Conservation (phyloP, 495 filamentous ascomycete genomes). For the Chaetomium tenue region DNA sequence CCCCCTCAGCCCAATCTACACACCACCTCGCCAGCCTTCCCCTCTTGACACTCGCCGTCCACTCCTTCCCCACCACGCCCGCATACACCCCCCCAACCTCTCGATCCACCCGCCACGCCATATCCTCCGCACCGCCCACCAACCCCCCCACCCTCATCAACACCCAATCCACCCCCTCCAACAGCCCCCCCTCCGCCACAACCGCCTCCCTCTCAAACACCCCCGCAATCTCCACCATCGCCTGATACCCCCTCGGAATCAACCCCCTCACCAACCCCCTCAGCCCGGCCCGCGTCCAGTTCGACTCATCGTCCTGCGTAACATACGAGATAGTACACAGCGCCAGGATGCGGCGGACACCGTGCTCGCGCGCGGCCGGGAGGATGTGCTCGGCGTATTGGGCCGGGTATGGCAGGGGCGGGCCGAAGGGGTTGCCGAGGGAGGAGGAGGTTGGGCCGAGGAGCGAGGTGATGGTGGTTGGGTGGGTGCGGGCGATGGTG, state of each 20-base stretch:
- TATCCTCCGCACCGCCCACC: too few relatives aligned
- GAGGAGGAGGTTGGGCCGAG: background rate
- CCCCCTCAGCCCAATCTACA: too few relatives aligned
- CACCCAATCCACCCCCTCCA: too few relatives aligned
- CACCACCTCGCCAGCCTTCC: too few relatives aligned
- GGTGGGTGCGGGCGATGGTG: background rate
- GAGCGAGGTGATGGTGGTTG: background rate
- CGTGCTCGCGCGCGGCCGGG: background rate
- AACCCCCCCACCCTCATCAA: too few relatives aligned
- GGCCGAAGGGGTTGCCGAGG: background rate
- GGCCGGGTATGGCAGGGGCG: background rate
- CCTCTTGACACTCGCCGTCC: too few relatives aligned
- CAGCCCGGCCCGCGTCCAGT: background rate
- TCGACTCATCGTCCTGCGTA: background rate
- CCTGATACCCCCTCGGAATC: background rate
- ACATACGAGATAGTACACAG: background rate
- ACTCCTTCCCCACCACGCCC: too few relatives aligned
- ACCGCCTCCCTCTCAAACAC: too few relatives aligned
- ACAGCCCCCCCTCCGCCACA: too few relatives aligned
- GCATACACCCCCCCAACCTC: too few relatives aligned
- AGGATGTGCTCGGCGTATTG: background rate
- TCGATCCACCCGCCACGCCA: too few relatives aligned
- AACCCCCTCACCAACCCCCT: background rate
- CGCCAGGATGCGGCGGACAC: background rate
- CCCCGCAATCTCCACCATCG: too few relatives aligned